Evolutionary conservation across 768 basidiomycete genomes (phyloP).

Genomic region (Suillus spraguei): DNA sequence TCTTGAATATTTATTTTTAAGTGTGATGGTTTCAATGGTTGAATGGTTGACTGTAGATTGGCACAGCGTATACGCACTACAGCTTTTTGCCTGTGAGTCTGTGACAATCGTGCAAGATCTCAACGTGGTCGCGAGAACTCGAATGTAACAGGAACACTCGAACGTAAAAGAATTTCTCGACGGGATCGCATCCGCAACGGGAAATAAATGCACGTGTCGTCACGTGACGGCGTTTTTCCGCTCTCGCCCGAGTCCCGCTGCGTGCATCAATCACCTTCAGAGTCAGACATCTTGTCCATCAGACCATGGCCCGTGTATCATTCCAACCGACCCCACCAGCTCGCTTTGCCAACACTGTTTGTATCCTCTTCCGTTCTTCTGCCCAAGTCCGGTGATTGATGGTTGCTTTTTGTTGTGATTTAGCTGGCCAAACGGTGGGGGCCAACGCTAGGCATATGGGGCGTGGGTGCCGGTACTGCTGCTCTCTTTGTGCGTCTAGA

Average conservation of each 20-base stretch:
- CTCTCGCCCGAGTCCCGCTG: conserved; percentile 11
- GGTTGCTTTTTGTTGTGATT: neutral
- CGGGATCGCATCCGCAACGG: too few species aligned
- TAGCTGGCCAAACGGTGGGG: conserved; percentile 62
- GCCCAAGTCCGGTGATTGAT: conserved; percentile 7
- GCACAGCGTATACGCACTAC: too few species aligned
- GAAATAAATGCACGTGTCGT: conserved; percentile 1
- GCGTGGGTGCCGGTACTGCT: conserved; percentile 64
- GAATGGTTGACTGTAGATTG: neutral
- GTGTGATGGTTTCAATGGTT: neutral
- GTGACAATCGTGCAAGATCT: too few species aligned
- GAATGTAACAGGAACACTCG: too few species aligned
- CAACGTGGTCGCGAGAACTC: too few species aligned
- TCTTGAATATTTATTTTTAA: neutral
- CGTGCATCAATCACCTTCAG: neutral
- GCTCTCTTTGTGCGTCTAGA: conserved; percentile 58
- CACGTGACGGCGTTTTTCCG: conserved; percentile 21
- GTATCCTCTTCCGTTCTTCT: conserved; percentile 18
- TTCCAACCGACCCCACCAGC: conserved; percentile 44
- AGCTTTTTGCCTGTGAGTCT: too few species aligned
- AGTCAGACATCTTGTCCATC: conserved; percentile 17
- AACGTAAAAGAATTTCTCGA: too few species aligned
- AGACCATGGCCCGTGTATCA: conserved; percentile 46
- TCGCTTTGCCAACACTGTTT: conserved; percentile 40
- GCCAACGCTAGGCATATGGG: conserved; percentile 68